A percentile compares a stretch with the other conserved stretches of the same genome.
Conservation (phyloP, 495 filamentous ascomycete species). For the Neurospora sp. region DNA sequence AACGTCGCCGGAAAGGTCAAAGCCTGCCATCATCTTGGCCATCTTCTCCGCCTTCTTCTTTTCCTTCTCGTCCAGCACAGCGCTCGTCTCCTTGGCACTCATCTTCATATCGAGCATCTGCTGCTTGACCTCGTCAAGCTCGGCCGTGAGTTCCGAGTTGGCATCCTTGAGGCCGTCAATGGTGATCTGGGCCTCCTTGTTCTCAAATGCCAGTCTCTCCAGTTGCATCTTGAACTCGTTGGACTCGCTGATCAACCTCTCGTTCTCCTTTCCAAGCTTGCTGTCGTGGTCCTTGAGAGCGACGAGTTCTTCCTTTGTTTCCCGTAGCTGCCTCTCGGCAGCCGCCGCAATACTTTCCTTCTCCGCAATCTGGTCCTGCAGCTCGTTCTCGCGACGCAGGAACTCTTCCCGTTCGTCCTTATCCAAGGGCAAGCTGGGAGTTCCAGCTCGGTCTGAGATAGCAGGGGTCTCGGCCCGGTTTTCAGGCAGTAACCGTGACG, state of each 20-base stretch:
- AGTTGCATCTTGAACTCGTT: slow-evolving; percentile 93
- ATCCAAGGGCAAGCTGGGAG: slow-evolving; percentile 77
- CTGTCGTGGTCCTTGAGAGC: slow-evolving; percentile 73
- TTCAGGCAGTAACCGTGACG: slow-evolving; percentile 68
- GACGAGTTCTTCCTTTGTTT: slow-evolving; percentile 72
- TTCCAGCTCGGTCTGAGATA: slow-evolving; percentile 64
- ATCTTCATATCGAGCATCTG: slow-evolving; percentile 92
- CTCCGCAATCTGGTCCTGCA: slow-evolving; percentile 92
- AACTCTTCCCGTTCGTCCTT: slow-evolving; percentile 98
- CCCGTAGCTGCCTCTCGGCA: slow-evolving; percentile 65
- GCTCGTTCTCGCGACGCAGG: slow-evolving; percentile 85
- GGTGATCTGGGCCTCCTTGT: slow-evolving; percentile 86
- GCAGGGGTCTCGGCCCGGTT: slow-evolving; percentile 58
- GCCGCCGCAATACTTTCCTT: slow-evolving; percentile 72
- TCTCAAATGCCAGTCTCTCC: slow-evolving; percentile 88
- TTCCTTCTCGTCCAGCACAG: slow-evolving; percentile 87
- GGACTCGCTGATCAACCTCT: slow-evolving; percentile 68
- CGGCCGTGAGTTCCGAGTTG: slow-evolving; percentile 79
- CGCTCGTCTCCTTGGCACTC: slow-evolving; percentile 84
- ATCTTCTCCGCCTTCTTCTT: slow-evolving; percentile 97
- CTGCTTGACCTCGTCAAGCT: slow-evolving; percentile 93
- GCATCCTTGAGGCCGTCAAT: slow-evolving; percentile 97
- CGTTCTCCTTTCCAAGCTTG: slow-evolving; percentile 76
- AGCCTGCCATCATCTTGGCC: slow-evolving; percentile 99
- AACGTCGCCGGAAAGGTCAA: slow-evolving; percentile 80